Evolutionary conservation across 225 moss, liverwort and hornwort species (phyloP).

Genomic region (Straminergon stramineum): DNA sequence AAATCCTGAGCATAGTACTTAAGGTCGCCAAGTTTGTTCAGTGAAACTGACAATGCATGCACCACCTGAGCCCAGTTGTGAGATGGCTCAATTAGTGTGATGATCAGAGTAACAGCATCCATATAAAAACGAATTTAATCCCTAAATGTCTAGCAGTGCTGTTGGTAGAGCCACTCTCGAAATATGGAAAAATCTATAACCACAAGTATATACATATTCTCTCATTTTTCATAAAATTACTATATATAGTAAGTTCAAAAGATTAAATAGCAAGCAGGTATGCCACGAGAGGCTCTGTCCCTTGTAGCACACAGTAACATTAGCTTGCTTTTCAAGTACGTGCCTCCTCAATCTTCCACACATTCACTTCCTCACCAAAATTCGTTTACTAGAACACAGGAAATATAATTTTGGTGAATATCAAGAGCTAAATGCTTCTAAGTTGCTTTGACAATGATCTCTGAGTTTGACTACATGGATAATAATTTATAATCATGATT

Average conservation of each 20-base stretch:
- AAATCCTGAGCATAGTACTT: constrained; percentile 89
- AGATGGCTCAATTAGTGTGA: background rate
- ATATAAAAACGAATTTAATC: background rate
- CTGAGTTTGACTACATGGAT: background rate
- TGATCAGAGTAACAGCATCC: background rate
- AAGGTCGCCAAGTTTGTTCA: constrained; percentile 97
- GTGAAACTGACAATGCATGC: constrained; percentile 87
- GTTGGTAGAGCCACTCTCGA: background rate
- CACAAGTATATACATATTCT: background rate
- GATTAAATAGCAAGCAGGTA: background rate
- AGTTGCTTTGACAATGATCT: background rate
- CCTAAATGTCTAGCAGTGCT: background rate
- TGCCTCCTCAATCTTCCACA: background rate
- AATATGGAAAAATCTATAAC: background rate
- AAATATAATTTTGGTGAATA: background rate
- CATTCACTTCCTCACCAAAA: background rate
- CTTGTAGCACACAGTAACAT: background rate
- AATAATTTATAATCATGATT: background rate
- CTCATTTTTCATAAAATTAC: background rate
- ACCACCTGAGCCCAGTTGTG: constrained; percentile 57
- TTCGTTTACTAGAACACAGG: background rate
- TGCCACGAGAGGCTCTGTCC: background rate
- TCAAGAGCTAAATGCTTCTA: background rate
- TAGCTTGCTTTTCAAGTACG: background rate
- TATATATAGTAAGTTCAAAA: no score